Conservation (phyloP, 2,329 filamentous ascomycete genomes). For the Fusarium coffeatum region DNA sequence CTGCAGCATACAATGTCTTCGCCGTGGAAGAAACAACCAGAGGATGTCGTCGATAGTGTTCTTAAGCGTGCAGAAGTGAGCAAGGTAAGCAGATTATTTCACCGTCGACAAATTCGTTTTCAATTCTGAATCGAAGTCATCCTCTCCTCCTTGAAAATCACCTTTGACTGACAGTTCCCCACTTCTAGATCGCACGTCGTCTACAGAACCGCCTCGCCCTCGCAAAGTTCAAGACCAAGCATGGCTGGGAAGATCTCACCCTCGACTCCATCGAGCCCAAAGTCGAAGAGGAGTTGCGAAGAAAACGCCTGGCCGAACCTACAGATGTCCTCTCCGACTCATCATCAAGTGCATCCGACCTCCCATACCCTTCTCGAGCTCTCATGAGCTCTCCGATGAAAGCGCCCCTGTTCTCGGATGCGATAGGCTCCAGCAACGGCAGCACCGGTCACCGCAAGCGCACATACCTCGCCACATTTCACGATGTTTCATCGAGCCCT, state of each 20-base stretch:
- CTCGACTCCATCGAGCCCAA: constrained; percentile 88
- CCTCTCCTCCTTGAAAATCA: background rate
- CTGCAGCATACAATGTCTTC: constrained; percentile 63
- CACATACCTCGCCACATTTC: constrained; percentile 70
- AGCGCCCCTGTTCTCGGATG: constrained; percentile 85
- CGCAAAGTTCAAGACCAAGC: constrained; percentile 96
- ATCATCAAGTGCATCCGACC: constrained; percentile 84
- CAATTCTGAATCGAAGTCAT: background rate
- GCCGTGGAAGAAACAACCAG: constrained; percentile 71
- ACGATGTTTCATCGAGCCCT: constrained; percentile 66
- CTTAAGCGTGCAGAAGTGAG: constrained; percentile 79
- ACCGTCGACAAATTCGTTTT: background rate
- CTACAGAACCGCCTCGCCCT: constrained; percentile 94
- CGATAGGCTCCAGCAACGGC: constrained; percentile 76
- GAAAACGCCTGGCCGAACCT: constrained; percentile 71
- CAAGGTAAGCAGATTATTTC: constrained; percentile 67
- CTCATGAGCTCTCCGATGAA: constrained; percentile 89
- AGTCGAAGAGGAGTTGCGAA: constrained; percentile 81
- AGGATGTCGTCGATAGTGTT: constrained; percentile 74
- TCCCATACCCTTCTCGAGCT: constrained; percentile 73
- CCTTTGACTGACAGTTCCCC: constrained; percentile 37
- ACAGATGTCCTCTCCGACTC: constrained; percentile 87
- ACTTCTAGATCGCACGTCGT: constrained; percentile 84
- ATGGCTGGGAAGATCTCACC: constrained; percentile 92
- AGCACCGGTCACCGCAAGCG: constrained; percentile 74